Percentiles rank a stretch among this genome's conserved stretches.
phyloP scores from a whole-genome alignment of 2,329 filamentous ascomycete genomes.

The Clarireedia homoeocarpa region DNA sequence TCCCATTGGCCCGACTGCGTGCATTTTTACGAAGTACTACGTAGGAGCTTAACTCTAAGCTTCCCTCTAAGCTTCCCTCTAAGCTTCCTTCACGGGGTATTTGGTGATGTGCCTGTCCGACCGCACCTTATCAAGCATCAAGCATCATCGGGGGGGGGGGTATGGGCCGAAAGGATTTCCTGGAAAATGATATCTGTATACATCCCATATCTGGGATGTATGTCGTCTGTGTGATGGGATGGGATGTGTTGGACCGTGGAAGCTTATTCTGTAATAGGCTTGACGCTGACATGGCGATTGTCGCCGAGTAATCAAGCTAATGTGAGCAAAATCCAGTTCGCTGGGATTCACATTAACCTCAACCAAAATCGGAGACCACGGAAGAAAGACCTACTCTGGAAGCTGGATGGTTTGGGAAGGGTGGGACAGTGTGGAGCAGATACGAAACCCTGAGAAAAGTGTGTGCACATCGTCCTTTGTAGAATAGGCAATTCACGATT shows the following conservation, averaged over 20 bases:
- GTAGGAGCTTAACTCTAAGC: no score
- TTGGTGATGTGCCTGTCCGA: neutral
- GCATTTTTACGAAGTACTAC: neutral
- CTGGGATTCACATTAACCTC: neutral
- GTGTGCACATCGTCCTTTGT: no score
- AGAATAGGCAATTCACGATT: no score
- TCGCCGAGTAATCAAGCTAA: neutral
- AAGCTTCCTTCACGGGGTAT: no score
- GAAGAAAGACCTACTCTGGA: neutral
- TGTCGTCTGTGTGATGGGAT: no score
- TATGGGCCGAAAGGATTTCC: constrained; percentile 5
- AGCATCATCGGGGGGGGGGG: neutral
- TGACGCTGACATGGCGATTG: neutral
- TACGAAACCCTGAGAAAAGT: no score
- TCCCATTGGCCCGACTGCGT: neutral
- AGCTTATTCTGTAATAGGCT: neutral
- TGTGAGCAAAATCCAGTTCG: neutral
- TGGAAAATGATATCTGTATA: neutral
- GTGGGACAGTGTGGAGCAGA: no score
- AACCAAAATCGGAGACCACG: neutral
- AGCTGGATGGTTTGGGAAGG: no score
- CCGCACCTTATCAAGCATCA: neutral
- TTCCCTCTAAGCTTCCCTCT: no score
- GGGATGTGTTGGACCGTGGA: neutral
- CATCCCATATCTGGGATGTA: neutral